Conservation (phyloP, 2,329 filamentous ascomycete genomes). For the Cladorrhinum sp. region DNA sequence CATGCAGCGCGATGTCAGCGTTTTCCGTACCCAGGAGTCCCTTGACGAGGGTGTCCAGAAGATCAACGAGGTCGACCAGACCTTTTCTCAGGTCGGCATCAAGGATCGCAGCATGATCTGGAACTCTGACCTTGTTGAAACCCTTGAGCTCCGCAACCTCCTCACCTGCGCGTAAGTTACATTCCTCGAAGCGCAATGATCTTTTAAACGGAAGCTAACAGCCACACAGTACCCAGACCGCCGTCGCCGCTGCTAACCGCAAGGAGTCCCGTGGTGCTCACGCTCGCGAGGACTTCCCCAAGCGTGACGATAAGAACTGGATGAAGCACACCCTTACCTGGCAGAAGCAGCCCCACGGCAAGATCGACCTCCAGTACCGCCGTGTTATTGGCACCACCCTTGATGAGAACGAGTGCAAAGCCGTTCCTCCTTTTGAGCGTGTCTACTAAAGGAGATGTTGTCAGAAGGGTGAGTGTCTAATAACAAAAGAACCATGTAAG, state of each 20-base stretch:
- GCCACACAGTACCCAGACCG: conserved; percentile 73
- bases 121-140: conserved; percentile 97
- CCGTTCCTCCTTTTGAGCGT: conserved; percentile 94
- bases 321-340: conserved; percentile 99
- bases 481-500: background rate
- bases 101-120: conserved; percentile 99
- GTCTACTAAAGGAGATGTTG: conserved; percentile 61
- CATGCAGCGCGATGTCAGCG: conserved; percentile 96
- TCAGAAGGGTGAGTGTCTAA: conserved; percentile 4
- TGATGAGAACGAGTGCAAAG: conserved; percentile 94
- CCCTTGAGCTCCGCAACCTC: conserved; percentile 90
- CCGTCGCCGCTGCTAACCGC: conserved; percentile 82
- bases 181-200: background rate
- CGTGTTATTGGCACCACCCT: conserved; percentile 77
- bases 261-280: conserved; percentile 98
- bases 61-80: conserved; percentile 79
- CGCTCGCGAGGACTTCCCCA: conserved; percentile 93
- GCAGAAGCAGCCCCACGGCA: conserved; percentile 88
- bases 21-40: conserved; percentile 92
- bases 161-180: conserved; percentile 86
- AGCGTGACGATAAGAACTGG: conserved; percentile 93
- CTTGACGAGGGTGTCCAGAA: conserved; percentile 89
- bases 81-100: conserved; percentile 81
- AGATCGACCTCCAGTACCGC: conserved; percentile 84
- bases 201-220: conserved; percentile 19